Conservation (phyloP, 148 eudicot genomes). For the Chenopodium album region DNA sequence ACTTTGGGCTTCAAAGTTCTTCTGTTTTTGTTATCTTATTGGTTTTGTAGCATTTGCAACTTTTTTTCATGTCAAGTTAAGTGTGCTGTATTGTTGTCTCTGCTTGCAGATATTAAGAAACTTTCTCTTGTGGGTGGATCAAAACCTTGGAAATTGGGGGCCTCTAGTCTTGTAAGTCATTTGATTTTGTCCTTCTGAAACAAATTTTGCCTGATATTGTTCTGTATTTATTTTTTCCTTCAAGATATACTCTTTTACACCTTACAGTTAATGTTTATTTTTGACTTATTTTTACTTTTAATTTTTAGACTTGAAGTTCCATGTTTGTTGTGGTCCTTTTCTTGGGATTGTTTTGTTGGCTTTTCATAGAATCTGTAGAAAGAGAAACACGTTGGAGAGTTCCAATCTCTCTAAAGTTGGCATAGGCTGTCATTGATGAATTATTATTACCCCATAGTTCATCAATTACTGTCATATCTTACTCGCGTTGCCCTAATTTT, state of each 20-base stretch:
- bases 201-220: not conserved
- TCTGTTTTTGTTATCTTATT: not conserved
- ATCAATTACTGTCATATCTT: no score
- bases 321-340: not conserved
- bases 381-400: no score
- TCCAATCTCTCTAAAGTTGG: no score
- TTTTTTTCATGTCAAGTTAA: not conserved
- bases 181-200: constrained; percentile 3
- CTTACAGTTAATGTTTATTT: not conserved
- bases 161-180: constrained; percentile 83
- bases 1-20: not conserved
- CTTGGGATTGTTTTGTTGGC: no score
- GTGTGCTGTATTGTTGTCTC: not conserved
- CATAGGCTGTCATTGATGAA: no score
- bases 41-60: not conserved
- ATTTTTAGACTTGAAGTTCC: not conserved
- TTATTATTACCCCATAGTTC: no score
- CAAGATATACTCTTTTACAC: not conserved
- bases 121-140: constrained; percentile 77
- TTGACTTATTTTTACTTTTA: not conserved
- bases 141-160: constrained; percentile 94
- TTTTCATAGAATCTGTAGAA: not conserved
- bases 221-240: not conserved
- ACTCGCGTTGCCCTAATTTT: no score
- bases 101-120: constrained; percentile 64